Conservation (phyloP, 1,284 basidiomycete genomes). For the Fomitopsis palustris region DNA sequence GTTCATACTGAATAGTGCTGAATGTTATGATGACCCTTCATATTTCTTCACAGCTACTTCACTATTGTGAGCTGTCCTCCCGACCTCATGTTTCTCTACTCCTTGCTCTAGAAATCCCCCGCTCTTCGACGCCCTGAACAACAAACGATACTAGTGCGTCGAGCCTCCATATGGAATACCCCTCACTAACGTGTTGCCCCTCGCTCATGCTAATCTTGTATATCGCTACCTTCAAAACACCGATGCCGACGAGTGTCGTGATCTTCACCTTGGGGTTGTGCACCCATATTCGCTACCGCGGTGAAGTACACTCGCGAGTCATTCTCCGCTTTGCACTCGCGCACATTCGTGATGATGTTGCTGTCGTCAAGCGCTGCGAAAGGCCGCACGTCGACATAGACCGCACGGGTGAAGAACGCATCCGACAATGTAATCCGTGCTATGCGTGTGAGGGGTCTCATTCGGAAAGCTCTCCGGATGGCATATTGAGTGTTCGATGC, state of each 20-base stretch:
- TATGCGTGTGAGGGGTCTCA: slow-evolving; percentile 35
- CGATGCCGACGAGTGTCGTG: slow-evolving; percentile 38
- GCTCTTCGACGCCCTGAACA: too few species aligned
- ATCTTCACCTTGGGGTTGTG: slow-evolving; percentile 37
- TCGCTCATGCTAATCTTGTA: slow-evolving; percentile 31
- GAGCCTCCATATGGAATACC: slow-evolving; percentile 54
- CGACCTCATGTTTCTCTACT: too few species aligned
- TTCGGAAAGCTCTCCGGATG: slow-evolving; percentile 33
- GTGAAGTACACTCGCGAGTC: slow-evolving; percentile 37
- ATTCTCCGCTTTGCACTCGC: slow-evolving; percentile 43
- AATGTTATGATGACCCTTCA: too few species aligned
- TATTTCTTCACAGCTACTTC: too few species aligned
- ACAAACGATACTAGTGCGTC: slow-evolving; percentile 36
- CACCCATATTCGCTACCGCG: slow-evolving; percentile 37
- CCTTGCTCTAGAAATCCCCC: too few species aligned
- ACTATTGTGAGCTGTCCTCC: too few species aligned
- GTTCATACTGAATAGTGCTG: too few species aligned
- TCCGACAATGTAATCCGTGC: slow-evolving; percentile 51
- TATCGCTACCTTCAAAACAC: slow-evolving; percentile 45
- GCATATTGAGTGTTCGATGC: slow-evolving; percentile 24
- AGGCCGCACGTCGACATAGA: slow-evolving; percentile 38
- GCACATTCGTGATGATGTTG: slow-evolving; percentile 37
- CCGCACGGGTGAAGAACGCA: slow-evolving; percentile 48
- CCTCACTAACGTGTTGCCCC: slow-evolving; percentile 37
- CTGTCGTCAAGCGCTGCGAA: slow-evolving; percentile 33